These are phyloP conservation scores for Singerocomus inundabilis DNA, from an alignment of 1,284 basidiomycete genomes.

Conservation along the genomic window DNA sequence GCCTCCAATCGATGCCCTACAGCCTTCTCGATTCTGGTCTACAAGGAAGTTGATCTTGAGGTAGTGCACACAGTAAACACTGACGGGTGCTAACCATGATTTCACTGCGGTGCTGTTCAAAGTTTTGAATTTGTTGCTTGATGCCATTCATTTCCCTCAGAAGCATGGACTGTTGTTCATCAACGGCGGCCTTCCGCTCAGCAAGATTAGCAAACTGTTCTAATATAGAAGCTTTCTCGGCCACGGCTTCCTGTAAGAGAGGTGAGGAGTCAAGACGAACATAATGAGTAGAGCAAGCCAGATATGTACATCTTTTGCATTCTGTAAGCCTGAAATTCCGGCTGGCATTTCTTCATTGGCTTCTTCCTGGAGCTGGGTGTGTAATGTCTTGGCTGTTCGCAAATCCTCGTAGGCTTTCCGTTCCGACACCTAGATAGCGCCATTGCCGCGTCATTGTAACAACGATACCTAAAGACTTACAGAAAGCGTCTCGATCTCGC, in stretches of 20 bases:
- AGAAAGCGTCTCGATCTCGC: conserved; percentile 20
- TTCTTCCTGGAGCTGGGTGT: conserved; percentile 52
- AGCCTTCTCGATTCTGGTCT: conserved; percentile 46
- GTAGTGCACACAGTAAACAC: not conserved
- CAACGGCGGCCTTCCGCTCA: conserved; percentile 41
- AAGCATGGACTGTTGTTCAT: conserved; percentile 42
- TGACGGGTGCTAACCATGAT: conserved; percentile 40
- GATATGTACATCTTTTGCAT: conserved; percentile 46
- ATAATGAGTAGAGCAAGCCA: not conserved
- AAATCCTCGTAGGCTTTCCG: conserved; percentile 29
- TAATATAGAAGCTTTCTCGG: conserved; percentile 48
- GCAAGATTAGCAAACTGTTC: conserved; percentile 50
- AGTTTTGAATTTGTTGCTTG: conserved; percentile 47
- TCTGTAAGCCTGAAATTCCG: conserved; percentile 65
- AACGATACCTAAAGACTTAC: conserved; percentile 14
- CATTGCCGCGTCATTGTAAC: not conserved
- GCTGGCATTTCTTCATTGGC: conserved; percentile 74
- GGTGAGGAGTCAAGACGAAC: not conserved
- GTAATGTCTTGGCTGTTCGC: conserved; percentile 31
- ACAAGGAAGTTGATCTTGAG: not conserved
- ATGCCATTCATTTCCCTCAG: conserved; percentile 45
- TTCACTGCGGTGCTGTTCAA: conserved; percentile 39
- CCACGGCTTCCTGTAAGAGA: conserved; percentile 48
- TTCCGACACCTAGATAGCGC: conserved; percentile 27
- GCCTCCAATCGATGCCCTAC: conserved; percentile 47